Evolutionary conservation across 1,139 yeast species (phyloP).

Genomic region (Kodamaea alishanica): DNA sequence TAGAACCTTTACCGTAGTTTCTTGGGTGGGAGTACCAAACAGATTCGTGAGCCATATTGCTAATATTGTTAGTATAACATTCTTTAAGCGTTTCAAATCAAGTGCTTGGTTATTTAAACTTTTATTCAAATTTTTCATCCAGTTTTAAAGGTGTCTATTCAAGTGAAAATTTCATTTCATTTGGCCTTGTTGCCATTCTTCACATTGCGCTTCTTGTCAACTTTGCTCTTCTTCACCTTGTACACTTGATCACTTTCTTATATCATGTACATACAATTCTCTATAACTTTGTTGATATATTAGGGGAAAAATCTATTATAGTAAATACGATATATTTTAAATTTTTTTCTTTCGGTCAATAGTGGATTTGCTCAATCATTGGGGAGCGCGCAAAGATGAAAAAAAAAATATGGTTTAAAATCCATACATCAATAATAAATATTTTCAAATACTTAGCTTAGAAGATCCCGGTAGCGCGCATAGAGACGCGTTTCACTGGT

Average conservation of each 20-base stretch:
- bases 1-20: conserved; percentile 99
- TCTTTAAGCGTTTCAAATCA: neutral
- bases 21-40: conserved; percentile 99
- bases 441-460: neutral
- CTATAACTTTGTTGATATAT: conserved; percentile 15
- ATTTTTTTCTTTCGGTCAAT: conserved; percentile 6
- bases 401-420: neutral
- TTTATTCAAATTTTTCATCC: neutral
- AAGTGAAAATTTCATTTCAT: neutral
- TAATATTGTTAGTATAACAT: conserved; percentile 18
- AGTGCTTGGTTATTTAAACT: neutral
- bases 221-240: neutral
- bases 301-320: conserved; percentile 2
- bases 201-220: no score
- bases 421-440: conserved; percentile 3
- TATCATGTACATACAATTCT: conserved; percentile 12
- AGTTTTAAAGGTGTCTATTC: neutral
- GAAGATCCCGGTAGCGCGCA: conserved; percentile 1
- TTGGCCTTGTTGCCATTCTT: neutral
- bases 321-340: conserved; percentile 3
- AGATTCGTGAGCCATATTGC: conserved; percentile 99
- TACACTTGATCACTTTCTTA: neutral
- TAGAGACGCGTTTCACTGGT: no score
- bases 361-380: conserved; percentile 2
- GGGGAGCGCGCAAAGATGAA: no score